A percentile compares a stretch with the other conserved stretches of the same genome.
phyloP scores from a whole-genome alignment of 371 early-diverging fungal genomes.

The Mucor circinelloides region DNA sequence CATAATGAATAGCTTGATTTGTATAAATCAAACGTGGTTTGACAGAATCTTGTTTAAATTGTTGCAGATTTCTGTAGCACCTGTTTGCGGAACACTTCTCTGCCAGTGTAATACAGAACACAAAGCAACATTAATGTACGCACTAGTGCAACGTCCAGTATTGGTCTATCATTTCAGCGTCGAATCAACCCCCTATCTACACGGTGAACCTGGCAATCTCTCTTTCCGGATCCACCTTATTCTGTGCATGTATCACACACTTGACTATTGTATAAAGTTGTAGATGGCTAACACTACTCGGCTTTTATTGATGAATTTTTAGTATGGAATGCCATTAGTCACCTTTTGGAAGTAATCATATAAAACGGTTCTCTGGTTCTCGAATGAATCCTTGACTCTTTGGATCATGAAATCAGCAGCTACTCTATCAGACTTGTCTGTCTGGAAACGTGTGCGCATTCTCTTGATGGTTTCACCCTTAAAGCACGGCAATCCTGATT shows the following conservation, averaged over 20 bases:
- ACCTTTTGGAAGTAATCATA: constrained; percentile 90
- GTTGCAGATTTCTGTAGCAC: not conserved
- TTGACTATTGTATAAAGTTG: too few species aligned
- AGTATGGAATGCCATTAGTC: constrained; percentile 76
- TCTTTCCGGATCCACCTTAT: not conserved
- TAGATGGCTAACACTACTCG: too few species aligned
- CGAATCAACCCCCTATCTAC: not conserved
- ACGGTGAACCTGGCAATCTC: too few species aligned
- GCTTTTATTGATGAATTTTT: not conserved
- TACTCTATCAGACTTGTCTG: constrained; percentile 86
- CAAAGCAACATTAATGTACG: not conserved
- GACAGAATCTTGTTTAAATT: not conserved
- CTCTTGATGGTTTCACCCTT: constrained; percentile 90
- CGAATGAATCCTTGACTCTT: constrained; percentile 88
- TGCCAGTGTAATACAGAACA: not conserved
- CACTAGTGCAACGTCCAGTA: not conserved
- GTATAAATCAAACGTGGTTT: not conserved
- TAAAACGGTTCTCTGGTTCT: constrained; percentile 85
- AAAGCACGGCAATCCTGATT: constrained; percentile 98
- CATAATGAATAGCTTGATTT: not conserved
- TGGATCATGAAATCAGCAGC: constrained; percentile 96
- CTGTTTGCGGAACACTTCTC: not conserved
- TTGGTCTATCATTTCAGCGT: not conserved
- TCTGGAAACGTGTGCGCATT: constrained; percentile 88
- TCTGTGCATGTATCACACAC: too few species aligned